Percentiles rank a stretch among this genome's conserved stretches.
phyloP scores from a whole-genome alignment of 2,329 filamentous ascomycete genomes.

The Simplicillium aogashimaense region DNA sequence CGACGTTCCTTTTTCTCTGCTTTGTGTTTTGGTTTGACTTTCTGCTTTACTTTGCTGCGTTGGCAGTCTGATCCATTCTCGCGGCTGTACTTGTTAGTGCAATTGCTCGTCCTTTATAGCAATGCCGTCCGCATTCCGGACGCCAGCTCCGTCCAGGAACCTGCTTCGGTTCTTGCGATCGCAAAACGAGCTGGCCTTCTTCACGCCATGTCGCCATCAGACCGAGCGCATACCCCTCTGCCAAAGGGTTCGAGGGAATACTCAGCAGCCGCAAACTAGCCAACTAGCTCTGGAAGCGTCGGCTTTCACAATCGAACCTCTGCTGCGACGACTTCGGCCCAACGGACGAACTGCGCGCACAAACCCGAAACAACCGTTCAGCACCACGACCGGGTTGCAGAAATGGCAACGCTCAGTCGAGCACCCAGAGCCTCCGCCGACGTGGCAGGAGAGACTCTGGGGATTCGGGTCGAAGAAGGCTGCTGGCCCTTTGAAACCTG shows the following conservation, averaged over 20 bases:
- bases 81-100: no score
- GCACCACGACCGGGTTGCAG: neutral
- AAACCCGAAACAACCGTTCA: conserved; percentile 11
- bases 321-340: conserved; percentile 6
- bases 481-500: conserved; percentile 36
- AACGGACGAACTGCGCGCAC: conserved; percentile 12
- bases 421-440: conserved; percentile 12
- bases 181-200: conserved; percentile 50
- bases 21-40: conserved; percentile 15
- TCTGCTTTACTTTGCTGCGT: no score
- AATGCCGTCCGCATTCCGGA: conserved; percentile 26
- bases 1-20: no score
- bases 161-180: conserved; percentile 65
- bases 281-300: conserved; percentile 16
- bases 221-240: neutral
- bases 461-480: conserved; percentile 26
- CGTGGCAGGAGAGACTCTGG: conserved; percentile 42
- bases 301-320: conserved; percentile 14
- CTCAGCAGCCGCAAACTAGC: conserved; percentile 3
- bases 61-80: no score
- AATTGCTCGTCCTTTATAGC: no score
- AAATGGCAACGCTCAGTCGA: neutral
- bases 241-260: conserved; percentile 5
- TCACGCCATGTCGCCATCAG: conserved; percentile 8
- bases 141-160: conserved; percentile 39